Evolutionary conservation across 2,329 filamentous ascomycete species (phyloP), one percentile per base, ranked within the genome.

Genomic region (Triangularia setosa): DNA sequence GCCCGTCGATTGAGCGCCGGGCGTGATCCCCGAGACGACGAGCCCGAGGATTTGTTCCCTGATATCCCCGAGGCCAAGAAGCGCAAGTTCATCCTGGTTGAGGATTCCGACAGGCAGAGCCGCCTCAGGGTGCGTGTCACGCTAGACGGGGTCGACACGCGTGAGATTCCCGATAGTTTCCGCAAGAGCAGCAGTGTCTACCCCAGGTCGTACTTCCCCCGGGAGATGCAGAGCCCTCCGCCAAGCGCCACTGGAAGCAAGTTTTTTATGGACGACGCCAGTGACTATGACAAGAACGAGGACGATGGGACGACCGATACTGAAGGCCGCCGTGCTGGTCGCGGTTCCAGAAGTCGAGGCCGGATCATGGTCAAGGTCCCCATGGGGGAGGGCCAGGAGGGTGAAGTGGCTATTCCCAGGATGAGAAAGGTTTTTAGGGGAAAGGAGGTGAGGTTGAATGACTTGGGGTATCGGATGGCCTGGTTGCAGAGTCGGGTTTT

Each of bases 401-500:
- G 84, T 21, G 89, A 92, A 73, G 82, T 96, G 40, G 85, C 87
- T 1, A 89, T 96, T 48, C 92, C 93, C 25, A 84, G 87, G 64
- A 88, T 93, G 76, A 87, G 87, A 58, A 88, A 86, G 73, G 80
- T 82, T 54, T 85, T 87, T 69, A 87, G 92, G 58, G 85, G 83
- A 58, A 95, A 92, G 79, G 94, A 98, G 75, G 88, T 95, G n/a
- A 87, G 91, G 58, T 80, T 98, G 67, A 98, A 98, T 74, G 93
- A 98, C 73, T 80, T 98, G 55, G 94, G 93, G 2, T 96, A 96
- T 76, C 87, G 94, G 56, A 96, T 99, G 91, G 93, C 92, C 58
- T 99, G 95, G 94, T 89, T 93, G 62, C 94, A 98, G 79, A 95
- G 93, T 75, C 85, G 94, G 72, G 91, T 94, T 11, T 97, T 98